Evolutionary conservation across 768 basidiomycete species (phyloP), one percentile per base, ranked within the genome.

Genomic region (Hypholoma sublateritium): DNA sequence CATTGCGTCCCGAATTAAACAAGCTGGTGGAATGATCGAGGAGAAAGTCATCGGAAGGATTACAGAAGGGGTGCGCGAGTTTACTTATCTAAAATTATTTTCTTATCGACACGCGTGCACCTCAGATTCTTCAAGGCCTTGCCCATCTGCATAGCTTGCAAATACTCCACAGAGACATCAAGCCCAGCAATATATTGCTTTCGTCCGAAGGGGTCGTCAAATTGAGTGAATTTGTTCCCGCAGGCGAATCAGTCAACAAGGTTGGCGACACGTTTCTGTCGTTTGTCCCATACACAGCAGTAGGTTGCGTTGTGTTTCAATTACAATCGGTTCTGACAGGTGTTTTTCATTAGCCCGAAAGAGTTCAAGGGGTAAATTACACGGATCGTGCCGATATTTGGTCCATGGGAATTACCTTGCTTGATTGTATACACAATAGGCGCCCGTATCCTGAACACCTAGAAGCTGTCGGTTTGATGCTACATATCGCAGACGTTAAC

Each of bases 161-260:
- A 14, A 61, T 61, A 52, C 41, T 61, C n/a, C 59, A 61, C 43
- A 47, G 57, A 16, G 56, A 57, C 37, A 49, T 61, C 51, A 46
- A 47, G 43, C 56, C 59, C 1, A 49, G 34, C 48, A 61, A 61
- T 36, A 52, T 61, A 21, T 42, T 61, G 13, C 47, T 61, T 36
- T 53, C 59, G 14, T 28, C 47, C n/a, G 35, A 46, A 4, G 59
- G 59, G 7, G 49, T 58, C 28, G 59, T 58, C 32, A 61, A 61
- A 48, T 24, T 61, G 32, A 61, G 59, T 22, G 59, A 61, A 41
- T 36, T 36, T 34, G 35, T 24, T 4, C 50, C 50, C 8, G 32
- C 36, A 2, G 39, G 35, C 6, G 50, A 41, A 28, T 51, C 39
- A 12, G 36, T 36, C 7, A 36, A 51, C 21, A 36, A 14, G 17